Evolutionary conservation across 768 basidiomycete species (phyloP).

Genomic region (Agrocybe chaxingu): DNA sequence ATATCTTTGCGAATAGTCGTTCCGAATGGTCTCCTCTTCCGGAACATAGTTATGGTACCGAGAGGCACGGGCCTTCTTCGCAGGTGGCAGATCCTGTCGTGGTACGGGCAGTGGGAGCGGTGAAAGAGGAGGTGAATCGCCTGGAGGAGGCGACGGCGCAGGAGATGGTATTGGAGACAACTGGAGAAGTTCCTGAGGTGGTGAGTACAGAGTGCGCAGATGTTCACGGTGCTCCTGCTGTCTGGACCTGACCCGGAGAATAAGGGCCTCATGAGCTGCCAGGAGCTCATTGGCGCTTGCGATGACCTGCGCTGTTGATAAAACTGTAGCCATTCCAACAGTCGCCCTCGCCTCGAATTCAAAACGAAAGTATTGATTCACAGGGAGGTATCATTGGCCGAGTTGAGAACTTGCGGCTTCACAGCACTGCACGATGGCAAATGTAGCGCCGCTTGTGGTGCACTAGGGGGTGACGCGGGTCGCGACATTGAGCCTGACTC

Average conservation of each 20-base stretch:
- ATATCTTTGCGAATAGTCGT: slow-evolving; percentile 90
- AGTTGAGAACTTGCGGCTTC: too few relatives aligned
- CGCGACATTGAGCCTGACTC: too few relatives aligned
- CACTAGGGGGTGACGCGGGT: too few relatives aligned
- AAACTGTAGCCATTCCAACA: too few relatives aligned
- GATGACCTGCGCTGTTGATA: slow-evolving; percentile 46
- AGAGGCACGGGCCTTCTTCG: slow-evolving; percentile 67
- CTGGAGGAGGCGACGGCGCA: slow-evolving; percentile 47
- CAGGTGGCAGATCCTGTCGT: slow-evolving; percentile 48
- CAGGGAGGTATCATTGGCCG: too few relatives aligned
- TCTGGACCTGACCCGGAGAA: slow-evolving; percentile 49
- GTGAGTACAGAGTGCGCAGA: slow-evolving; percentile 51
- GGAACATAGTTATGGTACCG: slow-evolving; percentile 82
- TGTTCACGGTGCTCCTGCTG: slow-evolving; percentile 59
- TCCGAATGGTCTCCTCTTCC: slow-evolving; percentile 94
- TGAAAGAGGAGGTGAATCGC: slow-evolving; percentile 44
- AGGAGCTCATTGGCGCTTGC: slow-evolving; percentile 65
- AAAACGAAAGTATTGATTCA: too few relatives aligned
- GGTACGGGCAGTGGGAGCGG: slow-evolving; percentile 30
- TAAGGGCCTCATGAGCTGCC: slow-evolving; percentile 54
- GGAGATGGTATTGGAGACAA: slow-evolving; percentile 60
- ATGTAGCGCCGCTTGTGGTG: too few relatives aligned
- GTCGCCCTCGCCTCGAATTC: too few relatives aligned
- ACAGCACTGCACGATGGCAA: too few relatives aligned
- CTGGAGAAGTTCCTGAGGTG: slow-evolving; percentile 50